phyloP scores from a whole-genome alignment of 805 yeast genomes.

The Wickerhamomyces pijperi region DNA sequence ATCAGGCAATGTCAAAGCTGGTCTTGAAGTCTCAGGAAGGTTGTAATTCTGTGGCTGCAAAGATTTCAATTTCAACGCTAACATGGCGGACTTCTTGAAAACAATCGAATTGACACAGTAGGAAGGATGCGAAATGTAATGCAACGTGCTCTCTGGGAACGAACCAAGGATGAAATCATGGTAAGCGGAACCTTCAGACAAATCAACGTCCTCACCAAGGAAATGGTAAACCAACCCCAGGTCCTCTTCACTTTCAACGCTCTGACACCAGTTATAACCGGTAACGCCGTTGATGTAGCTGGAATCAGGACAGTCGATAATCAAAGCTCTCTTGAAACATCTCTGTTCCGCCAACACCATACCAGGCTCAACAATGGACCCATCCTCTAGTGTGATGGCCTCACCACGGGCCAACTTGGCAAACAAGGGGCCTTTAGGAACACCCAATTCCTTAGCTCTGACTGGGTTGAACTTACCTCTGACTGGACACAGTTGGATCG shows the following conservation, averaged over 20 bases:
- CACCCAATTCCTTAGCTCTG: conserved; percentile 58
- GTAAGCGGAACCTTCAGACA: conserved; percentile 30
- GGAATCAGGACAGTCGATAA: conserved; percentile 62
- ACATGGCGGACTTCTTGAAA: conserved; percentile 42
- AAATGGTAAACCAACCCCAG: conserved; percentile 62
- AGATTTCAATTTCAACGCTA: conserved; percentile 45
- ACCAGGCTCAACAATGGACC: conserved; percentile 47
- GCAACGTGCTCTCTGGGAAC: conserved; percentile 43
- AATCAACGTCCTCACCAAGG: conserved; percentile 50
- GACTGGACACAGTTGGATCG: conserved; percentile 52
- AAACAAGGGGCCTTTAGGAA: conserved; percentile 53
- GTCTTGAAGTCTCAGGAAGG: conserved; percentile 23
- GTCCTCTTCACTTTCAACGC: conserved; percentile 11
- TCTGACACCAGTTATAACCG: conserved; percentile 18
- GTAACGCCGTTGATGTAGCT: conserved; percentile 29
- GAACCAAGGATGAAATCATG: conserved; percentile 33
- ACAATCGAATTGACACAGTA: conserved; percentile 52
- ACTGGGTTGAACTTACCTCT: conserved; percentile 68
- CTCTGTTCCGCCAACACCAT: conserved; percentile 64
- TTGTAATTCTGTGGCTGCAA: conserved; percentile 31
- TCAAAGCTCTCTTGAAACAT: conserved; percentile 44
- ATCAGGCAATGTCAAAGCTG: conserved; percentile 19
- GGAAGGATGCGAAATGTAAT: conserved; percentile 63
- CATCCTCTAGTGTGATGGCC: conserved; percentile 45
- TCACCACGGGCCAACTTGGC: conserved; percentile 50